Percentiles rank a stretch among this genome's conserved stretches.
Evolutionary conservation across 1,139 yeast genomes (phyloP).

Genomic region (Tardiomyces depauwii): DNA sequence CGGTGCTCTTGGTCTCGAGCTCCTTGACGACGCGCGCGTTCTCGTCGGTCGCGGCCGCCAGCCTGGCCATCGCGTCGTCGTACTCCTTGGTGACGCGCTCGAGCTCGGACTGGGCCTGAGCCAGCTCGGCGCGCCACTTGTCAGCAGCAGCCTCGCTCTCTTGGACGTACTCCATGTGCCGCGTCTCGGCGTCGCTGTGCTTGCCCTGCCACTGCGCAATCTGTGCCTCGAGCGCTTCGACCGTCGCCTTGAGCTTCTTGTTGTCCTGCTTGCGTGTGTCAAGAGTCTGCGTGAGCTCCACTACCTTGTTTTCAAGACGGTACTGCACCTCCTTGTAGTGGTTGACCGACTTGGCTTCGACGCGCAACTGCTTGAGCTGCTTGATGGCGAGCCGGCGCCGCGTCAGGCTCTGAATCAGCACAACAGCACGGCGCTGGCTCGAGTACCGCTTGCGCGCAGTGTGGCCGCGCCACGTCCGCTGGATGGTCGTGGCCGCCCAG

Average conservation of each 20-base stretch:
- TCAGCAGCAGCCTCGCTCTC: slow-evolving; percentile 48
- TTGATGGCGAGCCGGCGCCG: slow-evolving; percentile 67
- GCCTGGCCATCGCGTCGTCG: neutral
- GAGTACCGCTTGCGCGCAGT: slow-evolving; percentile 37
- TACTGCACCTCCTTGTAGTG: slow-evolving; percentile 87
- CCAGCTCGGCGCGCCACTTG: slow-evolving; percentile 36
- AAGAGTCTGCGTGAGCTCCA: slow-evolving; percentile 79
- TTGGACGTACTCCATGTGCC: slow-evolving; percentile 29
- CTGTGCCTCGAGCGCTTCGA: slow-evolving; percentile 36
- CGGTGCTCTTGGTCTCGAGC: slow-evolving; percentile 49
- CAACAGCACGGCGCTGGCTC: slow-evolving; percentile 40
- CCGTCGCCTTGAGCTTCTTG: slow-evolving; percentile 53
- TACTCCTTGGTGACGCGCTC: slow-evolving; percentile 13
- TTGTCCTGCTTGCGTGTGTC: slow-evolving; percentile 73
- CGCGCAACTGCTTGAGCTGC: slow-evolving; percentile 52
- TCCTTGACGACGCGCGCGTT: slow-evolving; percentile 19
- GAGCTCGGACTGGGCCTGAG: slow-evolving; percentile 40
- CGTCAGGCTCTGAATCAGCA: slow-evolving; percentile 64
- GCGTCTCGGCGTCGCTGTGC: slow-evolving; percentile 19
- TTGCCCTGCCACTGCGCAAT: slow-evolving; percentile 24
- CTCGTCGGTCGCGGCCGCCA: neutral
- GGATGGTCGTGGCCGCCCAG: slow-evolving; percentile 59
- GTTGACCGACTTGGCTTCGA: slow-evolving; percentile 84
- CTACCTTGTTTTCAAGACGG: slow-evolving; percentile 88
- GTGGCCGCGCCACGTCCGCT: slow-evolving; percentile 54